Percentiles rank a stretch among this genome's conserved stretches.
These are phyloP conservation scores for Sistotremastrum niveocremeum DNA, from an alignment of 768 basidiomycete genomes.

Conservation along the genomic window DNA sequence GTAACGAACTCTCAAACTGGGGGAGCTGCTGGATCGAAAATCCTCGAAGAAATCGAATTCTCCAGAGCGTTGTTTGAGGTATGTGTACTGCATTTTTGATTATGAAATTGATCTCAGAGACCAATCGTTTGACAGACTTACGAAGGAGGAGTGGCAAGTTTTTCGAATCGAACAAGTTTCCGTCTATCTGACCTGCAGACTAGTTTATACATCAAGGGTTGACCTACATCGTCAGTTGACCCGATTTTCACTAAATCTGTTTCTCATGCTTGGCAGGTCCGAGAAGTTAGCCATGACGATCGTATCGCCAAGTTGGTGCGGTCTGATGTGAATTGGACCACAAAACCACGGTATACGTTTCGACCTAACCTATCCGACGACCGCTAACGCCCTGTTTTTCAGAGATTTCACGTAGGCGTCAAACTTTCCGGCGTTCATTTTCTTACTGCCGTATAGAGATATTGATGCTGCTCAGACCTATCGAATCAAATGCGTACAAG, in stretches of 20 bases:
- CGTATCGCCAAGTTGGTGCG: conserved; percentile 56
- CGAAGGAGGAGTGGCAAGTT: conserved; percentile 69
- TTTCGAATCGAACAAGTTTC: conserved; percentile 2
- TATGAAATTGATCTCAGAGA: neutral
- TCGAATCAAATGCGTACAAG: conserved; percentile 53
- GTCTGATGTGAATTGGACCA: conserved; percentile 78
- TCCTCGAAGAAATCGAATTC: conserved; percentile 74
- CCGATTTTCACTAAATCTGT: neutral
- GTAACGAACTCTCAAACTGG: conserved; percentile 29
- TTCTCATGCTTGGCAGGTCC: conserved; percentile 32
- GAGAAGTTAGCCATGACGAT: conserved; percentile 68
- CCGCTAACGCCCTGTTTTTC: neutral
- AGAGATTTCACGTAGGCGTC: conserved; percentile 63
- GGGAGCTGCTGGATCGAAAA: conserved; percentile 17
- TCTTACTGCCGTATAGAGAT: conserved; percentile 31
- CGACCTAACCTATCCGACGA: neutral
- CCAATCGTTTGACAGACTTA: conserved; percentile 25
- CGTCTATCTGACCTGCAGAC: too few relatives aligned
- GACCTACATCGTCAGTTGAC: conserved; percentile 51
- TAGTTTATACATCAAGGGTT: conserved; percentile 84
- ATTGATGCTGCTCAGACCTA: conserved; percentile 66
- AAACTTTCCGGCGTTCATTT: neutral
- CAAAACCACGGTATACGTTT: conserved; percentile 42
- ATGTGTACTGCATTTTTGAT: neutral
- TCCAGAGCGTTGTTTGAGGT: conserved; percentile 78